Evolutionary conservation across 345 rosid genomes (phyloP).

Genomic region (Psidium guajava): DNA sequence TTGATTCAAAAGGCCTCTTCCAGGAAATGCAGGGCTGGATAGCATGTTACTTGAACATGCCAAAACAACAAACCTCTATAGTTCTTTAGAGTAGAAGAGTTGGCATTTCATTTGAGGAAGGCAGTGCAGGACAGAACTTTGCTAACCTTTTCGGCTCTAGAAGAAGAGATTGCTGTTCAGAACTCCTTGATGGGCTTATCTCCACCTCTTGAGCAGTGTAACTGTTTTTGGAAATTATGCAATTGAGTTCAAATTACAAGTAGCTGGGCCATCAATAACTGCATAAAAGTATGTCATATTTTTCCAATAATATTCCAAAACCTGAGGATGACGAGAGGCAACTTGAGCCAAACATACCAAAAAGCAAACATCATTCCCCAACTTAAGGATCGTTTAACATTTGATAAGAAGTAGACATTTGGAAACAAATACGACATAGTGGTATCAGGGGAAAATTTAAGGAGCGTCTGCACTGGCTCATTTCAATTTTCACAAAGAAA

Average conservation of each 20-base stretch:
- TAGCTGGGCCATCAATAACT: not conserved
- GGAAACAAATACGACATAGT: not conserved
- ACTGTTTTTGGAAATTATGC: conserved; percentile 22
- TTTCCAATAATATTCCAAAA: not conserved
- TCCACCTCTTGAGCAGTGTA: conserved; percentile 44
- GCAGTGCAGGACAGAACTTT: not conserved
- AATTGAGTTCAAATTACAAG: not conserved
- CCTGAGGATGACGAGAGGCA: not conserved
- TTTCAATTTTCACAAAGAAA: not conserved
- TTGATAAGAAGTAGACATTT: not conserved
- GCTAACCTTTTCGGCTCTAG: conserved; percentile 49
- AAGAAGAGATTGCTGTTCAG: conserved; percentile 39
- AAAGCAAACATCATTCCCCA: not conserved
- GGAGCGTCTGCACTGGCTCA: not conserved
- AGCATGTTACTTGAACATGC: not conserved
- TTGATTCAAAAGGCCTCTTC: not conserved
- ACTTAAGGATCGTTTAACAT: not conserved
- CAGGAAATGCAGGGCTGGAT: not conserved
- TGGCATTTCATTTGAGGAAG: not conserved
- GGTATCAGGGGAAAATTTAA: not conserved
- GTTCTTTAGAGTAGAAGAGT: not conserved
- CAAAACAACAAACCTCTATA: not conserved
- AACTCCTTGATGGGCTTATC: conserved; percentile 23
- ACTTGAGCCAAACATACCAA: not conserved
- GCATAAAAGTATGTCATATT: not conserved